Base-by-base conservation (phyloP, 1,284 basidiomycete genomes). In the Sanguinoderma infundibulare region DNA sequence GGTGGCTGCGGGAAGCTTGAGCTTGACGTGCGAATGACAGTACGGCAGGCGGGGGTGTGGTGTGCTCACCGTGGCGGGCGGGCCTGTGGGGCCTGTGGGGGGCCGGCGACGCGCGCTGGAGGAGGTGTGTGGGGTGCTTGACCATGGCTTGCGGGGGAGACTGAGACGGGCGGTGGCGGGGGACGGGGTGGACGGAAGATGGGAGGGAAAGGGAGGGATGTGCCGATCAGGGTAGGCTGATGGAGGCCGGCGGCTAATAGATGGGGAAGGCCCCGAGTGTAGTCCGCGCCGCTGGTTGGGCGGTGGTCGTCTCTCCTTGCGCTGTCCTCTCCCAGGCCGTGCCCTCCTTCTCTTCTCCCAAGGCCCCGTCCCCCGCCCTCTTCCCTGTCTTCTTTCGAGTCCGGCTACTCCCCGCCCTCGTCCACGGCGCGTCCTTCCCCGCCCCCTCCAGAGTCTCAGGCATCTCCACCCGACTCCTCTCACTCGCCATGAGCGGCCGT, bases 401-500 rank as follows among this genome's bases (percentile, higher is more conserved):
- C 60, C 44, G 49, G 54, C 51, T 50, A 49, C 55, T 53, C 60
- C 44, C 60, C 58, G 58, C 55, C 39, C 58, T 59, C 53, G 58
- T 28, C 42, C 36, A 28, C 30, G 52, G 50, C 44, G 7, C 28
- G 28, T 38, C 26, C 42, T 22, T 47, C 40, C 46, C 15, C 20
- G 15, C 32, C 22, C 51, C 38, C 44, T 34, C 20, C 52, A 59
- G 50, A 53, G 34, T 39, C 50, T 24, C 55, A 56, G 59, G 40
- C 54, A 26, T 55, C 42, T 12, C 49, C 24, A 12, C 40, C 32
- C 26, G n/a, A 28, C 28, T 7, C 28, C 32, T 28, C n/a, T 50
- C 20, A 20, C 30, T 40, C 68, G 70, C 50, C 59, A 75, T 75
- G 74, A 73, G 70, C 70, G 63, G 69, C 68, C 74, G 74, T 42